Evolutionary conservation across 2,329 filamentous ascomycete species (phyloP), one percentile per base, ranked within the genome.

Genomic region (Akanthomyces dipterigenus): DNA sequence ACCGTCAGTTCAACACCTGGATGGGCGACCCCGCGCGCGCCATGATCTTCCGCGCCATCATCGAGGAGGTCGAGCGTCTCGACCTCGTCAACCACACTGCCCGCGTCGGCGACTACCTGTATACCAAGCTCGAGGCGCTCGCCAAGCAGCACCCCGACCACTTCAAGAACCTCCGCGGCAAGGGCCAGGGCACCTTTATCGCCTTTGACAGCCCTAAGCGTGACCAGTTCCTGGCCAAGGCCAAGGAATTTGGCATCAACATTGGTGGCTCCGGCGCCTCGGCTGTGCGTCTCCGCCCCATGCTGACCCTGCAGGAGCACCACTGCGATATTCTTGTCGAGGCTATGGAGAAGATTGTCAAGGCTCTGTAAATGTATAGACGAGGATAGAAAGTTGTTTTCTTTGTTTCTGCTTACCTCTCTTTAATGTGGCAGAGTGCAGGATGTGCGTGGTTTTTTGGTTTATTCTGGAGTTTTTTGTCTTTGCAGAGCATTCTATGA

Each of bases 1-100:
- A 96, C 81, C 88, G 92, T 64, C 92, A 96, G 77, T 96, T 96
- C 83, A 96, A 96, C 82, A 96, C 91, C 54, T 96, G 92, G 92
- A 96, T 96, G 88, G 92, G 92, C 69, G 92, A 96, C 77, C 92
- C 92, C 18, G 88, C 89, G 16, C 87, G 91, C 63, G 91, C 89
- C 18, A 79, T 96, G 63, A 82, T 96, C 66, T 96, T 96, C 87
- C 86, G 89, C 65, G 88, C 86, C 70, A 96, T 96, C 77, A 84
- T 93, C 71, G 77, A 89, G 62, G 91, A 96, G 78, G 87, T 96
- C 61, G 80, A 91, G 75, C 80, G 85, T 55, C 80, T 90, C 62
- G 84, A 88, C 69, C 82, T 96, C n/a, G 90, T 96, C 56, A 80
- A 85, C 71, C 82, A 91, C 76, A 96, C 93, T 2, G 89, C 90